Conservation (phyloP, 2,329 filamentous ascomycete genomes). For the Thermochaetoides dissita region DNA sequence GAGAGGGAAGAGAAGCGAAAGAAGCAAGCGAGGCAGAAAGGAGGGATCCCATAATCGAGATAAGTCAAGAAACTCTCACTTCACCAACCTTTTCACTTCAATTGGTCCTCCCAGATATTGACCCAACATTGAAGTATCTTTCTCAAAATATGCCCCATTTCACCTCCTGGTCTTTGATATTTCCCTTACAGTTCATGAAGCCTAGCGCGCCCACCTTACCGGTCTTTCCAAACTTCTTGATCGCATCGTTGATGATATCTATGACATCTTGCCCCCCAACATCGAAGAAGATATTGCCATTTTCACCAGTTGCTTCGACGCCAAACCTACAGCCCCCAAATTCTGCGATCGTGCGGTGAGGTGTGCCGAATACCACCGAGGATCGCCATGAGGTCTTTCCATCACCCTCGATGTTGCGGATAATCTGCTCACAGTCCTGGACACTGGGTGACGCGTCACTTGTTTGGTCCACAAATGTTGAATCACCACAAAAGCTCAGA, state of each 20-base stretch:
- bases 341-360: slow-evolving; percentile 15
- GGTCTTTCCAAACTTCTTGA: slow-evolving; percentile 18
- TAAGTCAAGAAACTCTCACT: too few relatives aligned
- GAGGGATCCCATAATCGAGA: too few relatives aligned
- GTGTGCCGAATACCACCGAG: slow-evolving; percentile 8
- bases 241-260: slow-evolving; percentile 21
- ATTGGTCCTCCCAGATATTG: too few relatives aligned
- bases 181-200: slow-evolving; percentile 15
- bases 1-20: too few relatives aligned
- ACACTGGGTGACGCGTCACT: slow-evolving; percentile 21
- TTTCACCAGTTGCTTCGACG: slow-evolving; percentile 13
- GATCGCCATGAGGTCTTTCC: slow-evolving; percentile 9
- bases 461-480: slow-evolving; percentile 22
- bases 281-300: slow-evolving; percentile 20
- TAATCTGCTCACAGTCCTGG: slow-evolving; percentile 22
- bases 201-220: slow-evolving; percentile 24
- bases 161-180: slow-evolving; percentile 8
- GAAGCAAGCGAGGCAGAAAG: too few relatives aligned
- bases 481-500: slow-evolving; percentile 17
- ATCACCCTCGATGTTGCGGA: slow-evolving; percentile 20
- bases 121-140: too few relatives aligned
- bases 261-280: slow-evolving; percentile 24
- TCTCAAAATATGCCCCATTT: slow-evolving; percentile 17
- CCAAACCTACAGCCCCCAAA: slow-evolving; percentile 22
- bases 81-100: too few relatives aligned